phyloP scores from a whole-genome alignment of 164 flowering plant genomes.

The Umbellularia californica region DNA sequence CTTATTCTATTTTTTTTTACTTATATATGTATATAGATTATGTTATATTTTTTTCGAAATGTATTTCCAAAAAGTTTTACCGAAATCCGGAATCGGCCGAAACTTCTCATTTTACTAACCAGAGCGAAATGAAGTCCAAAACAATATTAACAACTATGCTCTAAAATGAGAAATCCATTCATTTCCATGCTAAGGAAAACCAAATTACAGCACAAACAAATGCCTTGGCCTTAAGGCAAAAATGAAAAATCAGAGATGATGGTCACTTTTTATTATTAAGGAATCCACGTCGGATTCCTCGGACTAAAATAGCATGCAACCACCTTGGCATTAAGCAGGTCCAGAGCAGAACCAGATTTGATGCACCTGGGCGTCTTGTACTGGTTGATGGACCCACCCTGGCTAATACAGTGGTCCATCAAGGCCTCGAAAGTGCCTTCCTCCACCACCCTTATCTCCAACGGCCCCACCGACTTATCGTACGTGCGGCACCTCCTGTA shows the following conservation, averaged over 20 bases:
- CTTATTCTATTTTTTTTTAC: no score
- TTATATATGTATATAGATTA: no score
- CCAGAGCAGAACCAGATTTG: slow-evolving; percentile 42
- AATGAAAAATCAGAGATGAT: not conserved
- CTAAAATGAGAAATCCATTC: not conserved
- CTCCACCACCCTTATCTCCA: slow-evolving; percentile 75
- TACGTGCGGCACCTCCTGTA: slow-evolving; percentile 58
- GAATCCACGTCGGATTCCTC: slow-evolving; percentile 60
- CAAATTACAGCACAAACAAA: not conserved
- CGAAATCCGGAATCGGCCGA: no score
- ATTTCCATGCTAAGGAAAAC: not conserved
- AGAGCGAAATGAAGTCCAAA: no score
- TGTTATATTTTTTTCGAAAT: no score
- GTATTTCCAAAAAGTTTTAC: no score
- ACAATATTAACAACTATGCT: no score
- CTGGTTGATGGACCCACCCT: slow-evolving; percentile 79
- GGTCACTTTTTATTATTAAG: slow-evolving; percentile 20
- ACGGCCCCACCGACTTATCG: slow-evolving; percentile 70
- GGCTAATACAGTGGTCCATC: slow-evolving; percentile 64
- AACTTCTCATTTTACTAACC: no score
- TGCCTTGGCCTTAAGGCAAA: not conserved
- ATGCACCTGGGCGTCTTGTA: slow-evolving; percentile 88
- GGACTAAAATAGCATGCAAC: slow-evolving; percentile 54
- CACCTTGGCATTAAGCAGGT: slow-evolving; percentile 57
- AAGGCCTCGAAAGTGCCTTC: slow-evolving; percentile 60